Base-by-base conservation (phyloP, 2,329 filamentous ascomycete species). In the Xenoacremonium recifei region DNA sequence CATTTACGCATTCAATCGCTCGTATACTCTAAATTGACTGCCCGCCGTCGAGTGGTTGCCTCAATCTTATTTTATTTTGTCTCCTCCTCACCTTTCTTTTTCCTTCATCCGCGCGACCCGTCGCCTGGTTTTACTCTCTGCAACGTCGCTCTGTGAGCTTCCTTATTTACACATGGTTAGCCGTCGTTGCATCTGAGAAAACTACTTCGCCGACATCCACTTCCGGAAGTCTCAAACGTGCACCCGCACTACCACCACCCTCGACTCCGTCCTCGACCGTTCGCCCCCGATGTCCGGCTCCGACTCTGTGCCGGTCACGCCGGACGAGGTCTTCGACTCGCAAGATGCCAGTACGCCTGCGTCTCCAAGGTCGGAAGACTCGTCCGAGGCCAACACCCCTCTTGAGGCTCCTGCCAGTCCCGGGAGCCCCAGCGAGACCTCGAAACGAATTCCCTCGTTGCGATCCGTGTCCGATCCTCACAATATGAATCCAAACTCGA, bases 401-500 rank as follows among this genome's bases (percentile, higher is more conserved):
- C 65, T 71, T 37, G 73, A 75, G 40, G 61, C 61, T 3, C 53
- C 66, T 42, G 44, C 59, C 53, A 13, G 13, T 27, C 48, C 70
- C 29, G 61, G 65, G 20, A 60, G 49, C 39, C 53, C 55, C 15
- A 43, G 47, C 48, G 70, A 71, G 42, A 46, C 53, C 27, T 70
- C 72, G 41, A 70, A 77, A 62, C 67, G 81, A 62, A 58, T 83
- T 44, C 75, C 80, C 16, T 79, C 80, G 5, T 63, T 82, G 31
- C 78, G 82, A 53, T 78, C 80, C 35, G 65, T 78, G 16, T 81
- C 82, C 40, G 79, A 84, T 37, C 69, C 82, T 16, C 69, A 73
- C 50, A 71, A 69, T 40, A 90, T 95, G 81, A 88, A 80, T 42
- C 70, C 85, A 6, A 90, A 83, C n/a, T 96, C 90, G n/a, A 93